Conservation (phyloP, 768 basidiomycete species). For the Heimioporus sp. region DNA sequence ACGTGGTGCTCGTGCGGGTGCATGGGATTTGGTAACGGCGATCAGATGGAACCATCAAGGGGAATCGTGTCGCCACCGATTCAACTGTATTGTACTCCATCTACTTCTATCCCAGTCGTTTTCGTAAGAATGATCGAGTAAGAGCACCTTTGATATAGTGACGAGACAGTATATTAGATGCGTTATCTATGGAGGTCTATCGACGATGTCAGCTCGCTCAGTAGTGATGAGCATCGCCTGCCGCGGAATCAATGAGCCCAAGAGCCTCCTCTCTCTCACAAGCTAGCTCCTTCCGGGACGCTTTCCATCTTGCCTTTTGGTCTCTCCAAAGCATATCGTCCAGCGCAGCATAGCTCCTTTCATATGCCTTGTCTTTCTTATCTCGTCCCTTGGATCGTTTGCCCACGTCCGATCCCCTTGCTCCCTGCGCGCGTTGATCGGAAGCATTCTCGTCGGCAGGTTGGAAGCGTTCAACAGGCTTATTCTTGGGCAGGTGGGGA, state of each 20-base stretch:
- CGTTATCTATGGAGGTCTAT: background rate
- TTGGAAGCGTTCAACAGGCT: conserved; percentile 61
- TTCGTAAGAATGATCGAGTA: background rate
- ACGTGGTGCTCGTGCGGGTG: conserved; percentile 18
- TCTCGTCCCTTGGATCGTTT: conserved; percentile 39
- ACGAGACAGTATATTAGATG: conserved; percentile 1
- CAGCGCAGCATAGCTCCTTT: conserved; percentile 27
- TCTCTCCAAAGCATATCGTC: conserved; percentile 38
- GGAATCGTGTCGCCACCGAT: background rate
- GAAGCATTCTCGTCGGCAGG: conserved; percentile 22
- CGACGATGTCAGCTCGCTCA: background rate
- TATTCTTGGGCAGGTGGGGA: conserved; percentile 83
- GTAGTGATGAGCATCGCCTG: conserved; percentile 2
- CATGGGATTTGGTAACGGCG: conserved; percentile 19
- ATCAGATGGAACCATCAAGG: conserved; percentile 15
- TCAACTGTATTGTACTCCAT: conserved; percentile 1
- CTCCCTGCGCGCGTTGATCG: conserved; percentile 26
- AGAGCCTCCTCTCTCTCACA: conserved; percentile 1
- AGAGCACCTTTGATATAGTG: background rate
- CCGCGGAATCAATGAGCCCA: conserved; percentile 10
- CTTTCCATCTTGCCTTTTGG: conserved; percentile 34
- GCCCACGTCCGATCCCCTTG: conserved; percentile 55
- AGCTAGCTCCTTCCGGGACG: conserved; percentile 14
- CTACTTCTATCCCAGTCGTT: background rate
- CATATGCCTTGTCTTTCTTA: conserved; percentile 19